Evolutionary conservation across 306 rosid genomes (phyloP), one percentile per base, ranked within the genome.

Genomic region (Gleditsia sinensis): DNA sequence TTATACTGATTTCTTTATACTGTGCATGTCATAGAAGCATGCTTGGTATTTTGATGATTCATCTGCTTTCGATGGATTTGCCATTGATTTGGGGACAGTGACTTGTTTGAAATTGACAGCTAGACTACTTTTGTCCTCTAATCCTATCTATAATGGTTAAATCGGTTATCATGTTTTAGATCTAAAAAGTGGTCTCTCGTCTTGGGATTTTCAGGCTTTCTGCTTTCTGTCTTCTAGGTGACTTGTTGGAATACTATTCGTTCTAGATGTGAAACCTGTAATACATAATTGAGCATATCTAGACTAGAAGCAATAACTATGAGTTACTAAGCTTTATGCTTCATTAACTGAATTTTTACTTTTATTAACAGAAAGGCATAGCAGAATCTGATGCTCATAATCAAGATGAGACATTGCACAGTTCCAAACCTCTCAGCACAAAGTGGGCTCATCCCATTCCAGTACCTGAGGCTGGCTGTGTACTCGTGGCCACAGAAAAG

Each of bases 361-460:
- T n/a, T n/a, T n/a, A 20, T 89, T 69, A 56, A 79, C 91, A 95
- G 99, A 91, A 80, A 37, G 94, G 88, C 75, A 69, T 76, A 65
- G 84, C 67, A 23, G 97, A 88, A 43, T 42, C 85, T 50, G 92
- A 87, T 39, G 32, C 75, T 37, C 85, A 83, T n/a, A 76, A 27
- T 48, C 79, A 89, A 79, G 86, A 63, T 23, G 97, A 75, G 61
- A 39, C 60, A 0, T 69, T 75, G 56, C 83, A 78, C 46, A 81
- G 67, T 73, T 83, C 90, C 51, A 92, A 86, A 56, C 75, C 86
- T 59, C 91, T 88, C 5, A 88, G 81, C 36, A 50, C 79, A 82
- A 89, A 87, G 84, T 95, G 99, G 99, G 99, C 99, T 20, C 99
- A 95, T 78, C 99, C 99, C 51, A 85, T 95, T 83, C 92, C 88